phyloP scores from a whole-genome alignment of 371 early-diverging fungal species.

The Blakeslea trispora region DNA sequence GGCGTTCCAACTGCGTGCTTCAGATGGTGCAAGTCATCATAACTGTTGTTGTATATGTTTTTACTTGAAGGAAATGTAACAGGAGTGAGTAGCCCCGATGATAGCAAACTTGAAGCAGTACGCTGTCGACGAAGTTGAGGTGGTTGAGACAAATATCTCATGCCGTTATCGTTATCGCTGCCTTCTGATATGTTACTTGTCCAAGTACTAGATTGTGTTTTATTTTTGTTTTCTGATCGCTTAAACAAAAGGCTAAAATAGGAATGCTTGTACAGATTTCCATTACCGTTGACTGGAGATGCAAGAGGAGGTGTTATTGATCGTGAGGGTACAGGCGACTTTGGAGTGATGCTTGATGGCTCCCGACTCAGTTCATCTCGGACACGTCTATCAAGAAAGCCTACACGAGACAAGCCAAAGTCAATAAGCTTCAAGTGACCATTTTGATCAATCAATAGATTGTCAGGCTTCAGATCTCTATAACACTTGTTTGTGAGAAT shows the following conservation, averaged over 20 bases:
- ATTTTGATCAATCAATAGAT: constrained; percentile 84
- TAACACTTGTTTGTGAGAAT: constrained; percentile 7
- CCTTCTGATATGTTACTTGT: constrained; percentile 21
- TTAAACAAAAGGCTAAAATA: constrained; percentile 50
- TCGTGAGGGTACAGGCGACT: constrained; percentile 46
- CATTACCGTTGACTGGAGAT: constrained; percentile 1
- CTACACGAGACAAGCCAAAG: constrained; percentile 91
- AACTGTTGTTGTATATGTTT: neutral
- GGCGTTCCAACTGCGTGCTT: constrained; percentile 88
- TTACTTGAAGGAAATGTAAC: neutral
- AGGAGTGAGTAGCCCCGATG: constrained; percentile 21
- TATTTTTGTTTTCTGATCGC: constrained; percentile 30
- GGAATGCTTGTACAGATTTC: constrained; percentile 37
- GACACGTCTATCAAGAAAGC: constrained; percentile 81
- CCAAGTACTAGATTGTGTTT: constrained; percentile 28
- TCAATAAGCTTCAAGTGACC: constrained; percentile 96
- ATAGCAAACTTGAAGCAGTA: constrained; percentile 14
- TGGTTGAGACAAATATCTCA: too few relatives aligned
- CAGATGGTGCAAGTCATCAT: neutral
- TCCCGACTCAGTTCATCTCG: constrained; percentile 51
- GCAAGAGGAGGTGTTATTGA: constrained; percentile 39
- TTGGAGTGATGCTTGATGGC: constrained; percentile 23
- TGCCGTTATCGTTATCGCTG: too few relatives aligned
- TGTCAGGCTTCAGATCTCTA: constrained; percentile 91
- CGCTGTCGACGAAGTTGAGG: constrained; percentile 10